Conservation (phyloP, 106 monocot species). For the Xerophyta viscosa region DNA sequence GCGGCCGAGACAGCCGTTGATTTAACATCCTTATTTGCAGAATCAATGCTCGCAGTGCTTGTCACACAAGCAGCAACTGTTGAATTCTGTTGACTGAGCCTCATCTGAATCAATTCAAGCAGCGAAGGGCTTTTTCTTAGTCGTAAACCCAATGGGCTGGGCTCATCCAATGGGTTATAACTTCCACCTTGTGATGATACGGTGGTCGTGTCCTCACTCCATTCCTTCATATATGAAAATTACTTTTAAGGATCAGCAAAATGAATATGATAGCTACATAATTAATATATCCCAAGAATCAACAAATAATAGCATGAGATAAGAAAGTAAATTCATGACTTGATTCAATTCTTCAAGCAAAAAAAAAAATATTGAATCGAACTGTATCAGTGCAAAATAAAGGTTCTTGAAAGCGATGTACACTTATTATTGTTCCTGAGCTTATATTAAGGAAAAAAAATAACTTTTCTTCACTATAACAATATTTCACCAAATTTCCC, state of each 20-base stretch:
- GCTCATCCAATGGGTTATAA: constrained; percentile 40
- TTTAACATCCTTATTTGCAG: constrained; percentile 45
- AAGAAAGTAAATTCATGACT: too few species aligned
- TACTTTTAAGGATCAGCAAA: neutral
- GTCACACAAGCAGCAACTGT: constrained; percentile 10
- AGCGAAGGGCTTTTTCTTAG: constrained; percentile 71
- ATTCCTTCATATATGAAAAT: neutral
- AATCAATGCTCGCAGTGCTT: constrained; percentile 2
- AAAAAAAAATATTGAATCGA: too few species aligned
- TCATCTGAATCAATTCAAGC: constrained; percentile 69
- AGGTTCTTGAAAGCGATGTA: too few species aligned
- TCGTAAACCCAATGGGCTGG: constrained; percentile 60
- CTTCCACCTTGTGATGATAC: constrained; percentile 12
- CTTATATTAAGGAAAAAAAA: too few species aligned
- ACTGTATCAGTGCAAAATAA: too few species aligned
- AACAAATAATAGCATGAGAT: too few species aligned
- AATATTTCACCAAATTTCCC: too few species aligned
- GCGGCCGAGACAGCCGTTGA: constrained; percentile 21
- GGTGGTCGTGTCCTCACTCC: neutral
- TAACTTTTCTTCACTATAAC: too few species aligned
- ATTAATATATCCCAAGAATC: neutral
- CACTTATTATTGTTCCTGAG: too few species aligned
- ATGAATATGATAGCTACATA: too few species aligned
- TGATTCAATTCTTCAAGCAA: too few species aligned
- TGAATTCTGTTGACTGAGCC: constrained; percentile 26